These are phyloP conservation scores for Lactifluus echinatus DNA, from an alignment of 768 basidiomycete genomes.

Conservation along the genomic window DNA sequence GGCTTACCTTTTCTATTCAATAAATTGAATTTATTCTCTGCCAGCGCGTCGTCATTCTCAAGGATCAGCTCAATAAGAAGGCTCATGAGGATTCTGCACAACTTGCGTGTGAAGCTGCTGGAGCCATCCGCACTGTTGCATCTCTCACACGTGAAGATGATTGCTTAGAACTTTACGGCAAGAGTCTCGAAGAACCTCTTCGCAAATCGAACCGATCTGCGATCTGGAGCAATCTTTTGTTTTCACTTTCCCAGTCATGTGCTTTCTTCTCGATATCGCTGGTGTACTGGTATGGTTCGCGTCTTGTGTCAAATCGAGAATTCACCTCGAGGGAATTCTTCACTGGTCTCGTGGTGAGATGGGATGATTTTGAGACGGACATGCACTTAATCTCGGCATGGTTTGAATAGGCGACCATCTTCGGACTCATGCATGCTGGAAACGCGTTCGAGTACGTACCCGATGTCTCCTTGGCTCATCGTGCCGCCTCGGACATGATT, in stretches of 20 bases:
- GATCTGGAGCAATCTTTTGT: constrained; percentile 55
- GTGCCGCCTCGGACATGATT: constrained; percentile 66
- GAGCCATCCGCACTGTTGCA: constrained; percentile 83
- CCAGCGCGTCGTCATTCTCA: constrained; percentile 75
- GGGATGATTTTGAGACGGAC: neutral
- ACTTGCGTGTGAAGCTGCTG: constrained; percentile 84
- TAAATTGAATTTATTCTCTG: neutral
- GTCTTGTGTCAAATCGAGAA: constrained; percentile 47
- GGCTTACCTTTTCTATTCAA: neutral
- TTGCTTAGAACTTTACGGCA: constrained; percentile 53
- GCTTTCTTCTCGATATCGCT: constrained; percentile 76
- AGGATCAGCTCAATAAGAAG: constrained; percentile 72
- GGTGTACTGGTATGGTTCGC: constrained; percentile 67
- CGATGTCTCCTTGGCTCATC: constrained; percentile 72
- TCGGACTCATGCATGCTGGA: constrained; percentile 78
- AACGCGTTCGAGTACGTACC: constrained; percentile 77
- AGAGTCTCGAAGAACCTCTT: constrained; percentile 67
- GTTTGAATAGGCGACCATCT: constrained; percentile 46
- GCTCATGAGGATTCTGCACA: constrained; percentile 75
- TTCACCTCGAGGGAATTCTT: constrained; percentile 63
- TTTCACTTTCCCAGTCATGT: constrained; percentile 61
- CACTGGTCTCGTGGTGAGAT: constrained; percentile 66
- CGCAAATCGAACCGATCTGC: constrained; percentile 50
- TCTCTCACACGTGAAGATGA: constrained; percentile 79
- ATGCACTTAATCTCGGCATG: neutral